phyloP scores from a whole-genome alignment of 177 flowering plant species.

The Vitis hybrid region DNA sequence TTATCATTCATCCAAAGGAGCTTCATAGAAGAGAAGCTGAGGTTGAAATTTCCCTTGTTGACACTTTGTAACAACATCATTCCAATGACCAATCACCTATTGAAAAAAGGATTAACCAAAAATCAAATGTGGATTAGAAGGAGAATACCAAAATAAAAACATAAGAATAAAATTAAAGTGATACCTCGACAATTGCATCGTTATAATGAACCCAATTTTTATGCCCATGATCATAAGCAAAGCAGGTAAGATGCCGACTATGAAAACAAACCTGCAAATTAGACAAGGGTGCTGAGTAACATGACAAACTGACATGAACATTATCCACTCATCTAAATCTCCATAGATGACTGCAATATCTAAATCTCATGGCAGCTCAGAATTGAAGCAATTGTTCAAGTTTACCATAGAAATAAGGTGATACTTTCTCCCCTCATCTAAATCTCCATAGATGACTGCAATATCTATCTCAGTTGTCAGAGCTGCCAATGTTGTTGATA shows the following conservation, averaged over 20 bases:
- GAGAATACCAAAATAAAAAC: neutral
- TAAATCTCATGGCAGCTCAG: neutral
- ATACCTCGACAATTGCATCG: neutral
- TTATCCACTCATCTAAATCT: neutral
- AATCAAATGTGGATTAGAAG: neutral
- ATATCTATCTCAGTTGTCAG: slow-evolving; percentile 10
- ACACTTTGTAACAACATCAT: neutral
- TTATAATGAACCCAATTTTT: neutral
- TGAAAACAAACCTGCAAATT: neutral
- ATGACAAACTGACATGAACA: neutral
- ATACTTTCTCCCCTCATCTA: slow-evolving; percentile 2
- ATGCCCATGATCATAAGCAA: neutral
- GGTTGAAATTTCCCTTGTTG: neutral
- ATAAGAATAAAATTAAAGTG: neutral
- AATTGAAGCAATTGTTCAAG: neutral
- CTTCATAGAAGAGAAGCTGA: slow-evolving; percentile 10
- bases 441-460: slow-evolving; percentile 2
- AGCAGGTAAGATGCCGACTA: slow-evolving; percentile 3
- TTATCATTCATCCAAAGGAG: neutral
- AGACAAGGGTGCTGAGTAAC: too few relatives aligned
- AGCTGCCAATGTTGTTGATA: slow-evolving; percentile 6
- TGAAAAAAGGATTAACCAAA: neutral
- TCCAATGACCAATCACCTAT: slow-evolving; percentile 5
- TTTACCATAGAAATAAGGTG: slow-evolving; percentile 8
- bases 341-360: too few relatives aligned